A percentile compares a stretch with the other conserved stretches of the same genome.
These are phyloP conservation scores for Aspergillus olivimuriae DNA, from an alignment of 495 filamentous ascomycete genomes.

Conservation along the genomic window DNA sequence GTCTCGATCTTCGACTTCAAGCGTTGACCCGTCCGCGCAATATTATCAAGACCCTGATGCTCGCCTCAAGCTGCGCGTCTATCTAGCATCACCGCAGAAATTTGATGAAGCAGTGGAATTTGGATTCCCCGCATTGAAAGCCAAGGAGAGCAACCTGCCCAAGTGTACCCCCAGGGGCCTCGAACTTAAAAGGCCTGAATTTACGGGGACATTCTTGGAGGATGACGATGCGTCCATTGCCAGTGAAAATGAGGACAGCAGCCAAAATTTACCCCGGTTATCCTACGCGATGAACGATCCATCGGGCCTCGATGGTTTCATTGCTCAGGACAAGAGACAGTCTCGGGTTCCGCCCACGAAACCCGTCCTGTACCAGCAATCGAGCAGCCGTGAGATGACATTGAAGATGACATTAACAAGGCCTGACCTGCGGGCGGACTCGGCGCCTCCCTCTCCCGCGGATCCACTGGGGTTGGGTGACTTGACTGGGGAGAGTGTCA, in stretches of 20 bases:
- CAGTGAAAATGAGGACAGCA: slow-evolving; percentile 16
- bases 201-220: slow-evolving; percentile 39
- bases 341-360: slow-evolving; percentile 11
- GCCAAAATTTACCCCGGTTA: slow-evolving; percentile 25
- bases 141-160: slow-evolving; percentile 31
- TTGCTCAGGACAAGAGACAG: slow-evolving; percentile 7
- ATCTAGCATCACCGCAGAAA: slow-evolving; percentile 84
- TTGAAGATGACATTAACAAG: slow-evolving; percentile 89
- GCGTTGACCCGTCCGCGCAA: slow-evolving; percentile 65
- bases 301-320: slow-evolving; percentile 23
- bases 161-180: slow-evolving; percentile 9
- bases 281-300: slow-evolving; percentile 15
- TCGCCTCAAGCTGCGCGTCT: slow-evolving; percentile 78
- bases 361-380: slow-evolving; percentile 15
- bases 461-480: slow-evolving; percentile 50
- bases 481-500: slow-evolving; percentile 42
- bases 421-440: slow-evolving; percentile 70
- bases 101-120: slow-evolving; percentile 94
- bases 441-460: slow-evolving; percentile 45
- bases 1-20: slow-evolving; percentile 40
- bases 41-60: slow-evolving; percentile 92
- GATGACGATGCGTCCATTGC: slow-evolving; percentile 34
- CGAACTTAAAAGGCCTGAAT: slow-evolving; percentile 6
- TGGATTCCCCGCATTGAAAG: slow-evolving; percentile 67
- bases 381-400: slow-evolving; percentile 73